Conservation (phyloP, 768 basidiomycete genomes). For the Naganishia vishniacii region DNA sequence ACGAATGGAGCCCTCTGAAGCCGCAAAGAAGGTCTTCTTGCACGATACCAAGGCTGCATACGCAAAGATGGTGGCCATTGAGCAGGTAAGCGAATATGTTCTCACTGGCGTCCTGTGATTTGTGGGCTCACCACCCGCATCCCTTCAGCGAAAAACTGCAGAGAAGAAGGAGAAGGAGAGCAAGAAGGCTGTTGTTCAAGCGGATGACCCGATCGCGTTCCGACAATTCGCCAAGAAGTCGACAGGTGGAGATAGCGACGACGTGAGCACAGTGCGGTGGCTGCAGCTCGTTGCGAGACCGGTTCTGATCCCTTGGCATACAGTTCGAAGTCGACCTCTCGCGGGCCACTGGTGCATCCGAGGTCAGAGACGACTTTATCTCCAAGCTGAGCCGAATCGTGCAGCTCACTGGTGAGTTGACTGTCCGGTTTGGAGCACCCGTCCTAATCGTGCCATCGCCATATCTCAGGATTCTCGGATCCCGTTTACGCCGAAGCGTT, state of each 20-base stretch:
- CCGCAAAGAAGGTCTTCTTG: constrained; percentile 58
- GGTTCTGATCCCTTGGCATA: constrained; percentile 48
- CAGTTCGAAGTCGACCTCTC: constrained; percentile 86
- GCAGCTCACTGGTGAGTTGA: constrained; percentile 71
- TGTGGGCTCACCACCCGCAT: constrained; percentile 9
- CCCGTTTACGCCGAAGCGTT: constrained; percentile 97
- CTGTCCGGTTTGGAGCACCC: background rate
- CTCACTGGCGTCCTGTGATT: constrained; percentile 25
- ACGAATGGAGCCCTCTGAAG: constrained; percentile 60
- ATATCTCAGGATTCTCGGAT: constrained; percentile 79
- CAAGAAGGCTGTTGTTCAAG: constrained; percentile 70
- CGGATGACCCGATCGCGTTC: constrained; percentile 87
- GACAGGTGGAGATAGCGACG: constrained; percentile 61
- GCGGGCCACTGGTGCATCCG: constrained; percentile 77
- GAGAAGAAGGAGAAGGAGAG: constrained; percentile 82
- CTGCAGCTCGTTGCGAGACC: constrained; percentile 36
- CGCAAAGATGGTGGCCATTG: constrained; percentile 88
- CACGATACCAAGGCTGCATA: constrained; percentile 83
- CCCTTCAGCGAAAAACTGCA: constrained; percentile 68
- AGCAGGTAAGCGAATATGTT: constrained; percentile 64
- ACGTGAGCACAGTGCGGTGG: constrained; percentile 47
- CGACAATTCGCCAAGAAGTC: constrained; percentile 92
- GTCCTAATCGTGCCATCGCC: too few relatives aligned
- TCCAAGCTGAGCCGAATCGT: constrained; percentile 88
- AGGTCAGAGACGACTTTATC: constrained; percentile 83